phyloP scores from a whole-genome alignment of 176 grass and related monocot genomes.

The Musa beccarii region DNA sequence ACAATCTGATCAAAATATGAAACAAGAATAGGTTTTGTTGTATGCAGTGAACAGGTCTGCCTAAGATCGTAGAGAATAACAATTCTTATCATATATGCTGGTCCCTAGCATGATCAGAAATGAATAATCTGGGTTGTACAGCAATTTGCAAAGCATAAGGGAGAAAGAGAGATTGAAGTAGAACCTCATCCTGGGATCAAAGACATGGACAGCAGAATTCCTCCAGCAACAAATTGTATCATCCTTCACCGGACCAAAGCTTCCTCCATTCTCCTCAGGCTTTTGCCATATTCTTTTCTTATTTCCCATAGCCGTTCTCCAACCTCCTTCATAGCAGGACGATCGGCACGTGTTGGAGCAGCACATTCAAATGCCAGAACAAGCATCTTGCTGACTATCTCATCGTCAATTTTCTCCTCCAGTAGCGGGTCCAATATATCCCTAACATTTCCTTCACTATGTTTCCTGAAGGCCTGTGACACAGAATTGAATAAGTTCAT shows the following conservation, averaged over 20 bases:
- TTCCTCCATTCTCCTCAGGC: conserved; percentile 6
- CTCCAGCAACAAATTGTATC: no score
- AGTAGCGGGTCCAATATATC: conserved; percentile 82
- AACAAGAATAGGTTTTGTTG: no score
- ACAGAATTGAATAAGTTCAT: conserved; percentile 2
- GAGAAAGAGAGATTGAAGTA: no score
- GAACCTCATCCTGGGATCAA: no score
- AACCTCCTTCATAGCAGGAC: conserved; percentile 85
- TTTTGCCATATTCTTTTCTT: conserved; percentile 62
- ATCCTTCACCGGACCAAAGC: not conserved
- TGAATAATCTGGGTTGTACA: no score
- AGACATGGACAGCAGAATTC: no score
- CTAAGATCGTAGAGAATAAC: no score
- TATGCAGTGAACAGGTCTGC: no score
- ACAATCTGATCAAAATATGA: no score
- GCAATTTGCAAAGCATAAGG: no score
- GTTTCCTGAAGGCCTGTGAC: conserved; percentile 83
- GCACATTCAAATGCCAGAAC: conserved; percentile 76
- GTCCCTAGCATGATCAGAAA: no score
- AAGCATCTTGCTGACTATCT: conserved; percentile 51
- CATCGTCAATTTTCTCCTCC: conserved; percentile 56
- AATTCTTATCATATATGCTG: no score
- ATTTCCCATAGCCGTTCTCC: conserved; percentile 85
- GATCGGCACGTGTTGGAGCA: conserved; percentile 61
- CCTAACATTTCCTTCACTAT: conserved; percentile 52